phyloP scores from a whole-genome alignment of 2,329 filamentous ascomycete species.

The Eutypella sp. region DNA sequence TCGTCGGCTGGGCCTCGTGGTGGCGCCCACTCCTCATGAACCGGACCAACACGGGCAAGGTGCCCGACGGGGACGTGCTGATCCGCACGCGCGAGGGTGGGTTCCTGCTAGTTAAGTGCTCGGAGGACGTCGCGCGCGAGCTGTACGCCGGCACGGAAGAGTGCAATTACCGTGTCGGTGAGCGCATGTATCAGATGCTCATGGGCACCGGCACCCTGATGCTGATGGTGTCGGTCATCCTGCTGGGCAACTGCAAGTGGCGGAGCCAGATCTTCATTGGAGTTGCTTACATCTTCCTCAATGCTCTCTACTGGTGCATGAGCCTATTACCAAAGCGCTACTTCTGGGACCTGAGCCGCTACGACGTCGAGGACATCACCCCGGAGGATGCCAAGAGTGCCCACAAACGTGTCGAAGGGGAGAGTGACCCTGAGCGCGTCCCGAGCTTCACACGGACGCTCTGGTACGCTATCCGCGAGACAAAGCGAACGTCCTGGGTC shows the following conservation, averaged over 20 bases:
- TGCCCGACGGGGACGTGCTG: conserved; percentile 54
- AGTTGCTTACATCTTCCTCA: conserved; percentile 52
- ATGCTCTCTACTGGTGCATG: conserved; percentile 54
- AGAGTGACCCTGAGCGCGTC: conserved; percentile 33
- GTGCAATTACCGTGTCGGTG: conserved; percentile 49
- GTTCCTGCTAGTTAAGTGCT: conserved; percentile 53
- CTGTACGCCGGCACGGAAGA: conserved; percentile 57
- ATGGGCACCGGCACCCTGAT: conserved; percentile 55
- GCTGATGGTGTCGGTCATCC: conserved; percentile 56
- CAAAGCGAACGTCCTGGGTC: conserved; percentile 48
- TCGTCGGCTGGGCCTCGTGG: conserved; percentile 52
- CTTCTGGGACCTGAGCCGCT: conserved; percentile 56
- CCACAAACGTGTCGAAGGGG: conserved; percentile 22
- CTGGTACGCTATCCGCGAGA: conserved; percentile 56
- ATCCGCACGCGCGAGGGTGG: conserved; percentile 57
- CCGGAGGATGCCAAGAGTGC: conserved; percentile 34
- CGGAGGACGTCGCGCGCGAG: conserved; percentile 57
- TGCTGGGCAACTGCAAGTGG: conserved; percentile 59
- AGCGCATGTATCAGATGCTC: conserved; percentile 43
- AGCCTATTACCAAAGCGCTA: conserved; percentile 42
- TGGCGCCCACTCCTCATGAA: conserved; percentile 53
- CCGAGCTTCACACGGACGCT: conserved; percentile 51
- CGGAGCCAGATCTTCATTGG: conserved; percentile 55
- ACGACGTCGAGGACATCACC: conserved; percentile 38
- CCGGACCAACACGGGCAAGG: conserved; percentile 41